These are phyloP conservation scores for Pseudonitzschia multiseries DNA, from an alignment of 108 stramenopile genomes.

Conservation along the genomic window DNA sequence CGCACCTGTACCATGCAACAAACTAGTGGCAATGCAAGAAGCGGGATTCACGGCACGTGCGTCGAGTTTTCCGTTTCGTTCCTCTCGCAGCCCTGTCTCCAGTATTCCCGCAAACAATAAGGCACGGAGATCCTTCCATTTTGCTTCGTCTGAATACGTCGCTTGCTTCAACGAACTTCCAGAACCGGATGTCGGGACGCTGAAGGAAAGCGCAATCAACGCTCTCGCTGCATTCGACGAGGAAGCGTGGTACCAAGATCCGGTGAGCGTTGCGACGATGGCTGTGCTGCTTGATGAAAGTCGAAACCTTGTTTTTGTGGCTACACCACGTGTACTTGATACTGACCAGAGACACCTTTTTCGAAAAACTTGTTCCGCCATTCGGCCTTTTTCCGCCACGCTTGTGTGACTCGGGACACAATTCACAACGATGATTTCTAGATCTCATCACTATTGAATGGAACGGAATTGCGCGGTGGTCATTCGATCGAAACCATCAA, in stretches of 20 bases:
- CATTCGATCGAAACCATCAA: constrained; percentile 49
- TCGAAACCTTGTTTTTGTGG: background rate
- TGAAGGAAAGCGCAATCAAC: constrained; percentile 56
- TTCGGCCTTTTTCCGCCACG: background rate
- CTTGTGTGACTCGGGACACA: too few relatives aligned
- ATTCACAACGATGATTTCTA: constrained; percentile 3
- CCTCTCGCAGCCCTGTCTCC: too few relatives aligned
- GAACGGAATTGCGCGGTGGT: constrained; percentile 44
- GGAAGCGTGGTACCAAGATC: constrained; percentile 68
- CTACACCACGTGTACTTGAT: background rate
- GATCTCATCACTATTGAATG: constrained; percentile 52
- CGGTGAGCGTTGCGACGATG: constrained; percentile 39
- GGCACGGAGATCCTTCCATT: constrained; percentile 51
- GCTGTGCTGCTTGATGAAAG: background rate
- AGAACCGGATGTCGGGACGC: constrained; percentile 39
- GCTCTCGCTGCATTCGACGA: constrained; percentile 65
- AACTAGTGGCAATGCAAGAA: too few relatives aligned
- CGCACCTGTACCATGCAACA: too few relatives aligned
- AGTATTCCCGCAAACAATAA: background rate
- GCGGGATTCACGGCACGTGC: too few relatives aligned
- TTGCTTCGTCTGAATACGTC: constrained; percentile 73
- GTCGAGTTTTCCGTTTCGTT: too few relatives aligned
- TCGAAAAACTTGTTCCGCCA: background rate
- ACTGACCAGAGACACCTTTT: background rate
- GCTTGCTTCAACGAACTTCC: constrained; percentile 67